These are phyloP conservation scores for Suillus weaverae DNA, from an alignment of 768 basidiomycete genomes.

Conservation along the genomic window DNA sequence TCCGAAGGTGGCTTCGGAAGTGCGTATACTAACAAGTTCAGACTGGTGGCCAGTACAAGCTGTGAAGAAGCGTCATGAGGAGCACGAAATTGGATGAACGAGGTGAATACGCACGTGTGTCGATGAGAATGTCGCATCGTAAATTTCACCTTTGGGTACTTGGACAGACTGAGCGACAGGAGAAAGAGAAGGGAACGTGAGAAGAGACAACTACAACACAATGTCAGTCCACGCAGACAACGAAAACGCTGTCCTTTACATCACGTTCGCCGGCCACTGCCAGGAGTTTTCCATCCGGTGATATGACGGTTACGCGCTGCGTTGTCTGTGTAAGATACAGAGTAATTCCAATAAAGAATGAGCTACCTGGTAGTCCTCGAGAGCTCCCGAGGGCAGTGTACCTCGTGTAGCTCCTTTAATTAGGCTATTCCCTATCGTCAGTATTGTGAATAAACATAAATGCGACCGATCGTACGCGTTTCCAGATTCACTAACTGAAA, in stretches of 20 bases:
- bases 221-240: slow-evolving; percentile 14
- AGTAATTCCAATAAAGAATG: neutral
- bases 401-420: slow-evolving; percentile 48
- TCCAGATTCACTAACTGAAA: slow-evolving; percentile 35
- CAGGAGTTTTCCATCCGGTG: slow-evolving; percentile 62
- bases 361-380: slow-evolving; percentile 84
- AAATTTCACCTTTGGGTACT: slow-evolving; percentile 75
- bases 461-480: neutral
- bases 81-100: neutral
- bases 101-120: slow-evolving; percentile 47
- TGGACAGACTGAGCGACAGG: slow-evolving; percentile 48
- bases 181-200: slow-evolving; percentile 59
- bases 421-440: slow-evolving; percentile 44
- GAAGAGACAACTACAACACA: slow-evolving; percentile 54
- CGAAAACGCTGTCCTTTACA: slow-evolving; percentile 43
- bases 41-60: slow-evolving; percentile 68
- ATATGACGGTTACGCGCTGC: slow-evolving; percentile 88
- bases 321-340: slow-evolving; percentile 12
- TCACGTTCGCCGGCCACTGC: slow-evolving; percentile 73
- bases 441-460: neutral
- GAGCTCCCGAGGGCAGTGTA: slow-evolving; percentile 60
- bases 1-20: slow-evolving; percentile 38
- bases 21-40: slow-evolving; percentile 61
- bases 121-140: slow-evolving; percentile 78
- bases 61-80: slow-evolving; percentile 25